Percentiles rank a stretch among this genome's conserved stretches.
phyloP scores from a whole-genome alignment of 2,329 filamentous ascomycete genomes.

The Colletotrichum sp. region DNA sequence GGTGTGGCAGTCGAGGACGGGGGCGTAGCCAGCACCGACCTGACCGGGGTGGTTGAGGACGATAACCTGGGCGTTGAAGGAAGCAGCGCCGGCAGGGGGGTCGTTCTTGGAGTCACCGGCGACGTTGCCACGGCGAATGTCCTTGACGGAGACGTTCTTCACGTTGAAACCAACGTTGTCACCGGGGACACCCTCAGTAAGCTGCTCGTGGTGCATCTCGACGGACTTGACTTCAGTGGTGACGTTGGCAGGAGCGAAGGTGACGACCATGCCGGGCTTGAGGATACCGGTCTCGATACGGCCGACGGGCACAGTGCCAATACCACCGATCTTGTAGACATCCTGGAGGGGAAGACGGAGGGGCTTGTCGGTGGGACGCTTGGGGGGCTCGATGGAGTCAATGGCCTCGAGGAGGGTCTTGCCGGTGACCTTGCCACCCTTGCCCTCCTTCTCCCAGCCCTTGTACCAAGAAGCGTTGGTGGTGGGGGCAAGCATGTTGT shows the following conservation, averaged over 20 bases:
- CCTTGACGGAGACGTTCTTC: constrained; percentile 99
- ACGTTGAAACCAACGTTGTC: constrained; percentile 99
- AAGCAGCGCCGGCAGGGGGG: constrained; percentile 85
- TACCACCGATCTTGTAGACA: constrained; percentile 99
- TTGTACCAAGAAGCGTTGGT: constrained; percentile 99
- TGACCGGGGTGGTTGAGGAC: constrained; percentile 99
- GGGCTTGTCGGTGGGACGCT: constrained; percentile 97
- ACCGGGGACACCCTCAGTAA: constrained; percentile 91
- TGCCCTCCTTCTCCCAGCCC: constrained; percentile 99
- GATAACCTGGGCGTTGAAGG: constrained; percentile 99
- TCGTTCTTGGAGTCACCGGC: constrained; percentile 99
- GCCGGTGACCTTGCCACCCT: constrained; percentile 82
- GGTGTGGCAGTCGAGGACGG: constrained; percentile 99
- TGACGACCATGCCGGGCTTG: constrained; percentile 92
- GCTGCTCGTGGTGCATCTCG: constrained; percentile 99
- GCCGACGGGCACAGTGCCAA: constrained; percentile 99
- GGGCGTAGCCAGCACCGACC: constrained; percentile 98
- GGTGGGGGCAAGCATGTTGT: constrained; percentile 97
- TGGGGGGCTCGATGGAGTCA: constrained; percentile 90
- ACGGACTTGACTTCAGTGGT: constrained; percentile 99
- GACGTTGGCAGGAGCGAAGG: constrained; percentile 97
- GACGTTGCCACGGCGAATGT: constrained; percentile 99
- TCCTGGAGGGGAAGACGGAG: constrained; percentile 99
- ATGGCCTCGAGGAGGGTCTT: constrained; percentile 99
- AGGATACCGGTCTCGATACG: constrained; percentile 99